Base-by-base conservation (phyloP, 805 yeast species). In the Metschnikowia lunata region DNA sequence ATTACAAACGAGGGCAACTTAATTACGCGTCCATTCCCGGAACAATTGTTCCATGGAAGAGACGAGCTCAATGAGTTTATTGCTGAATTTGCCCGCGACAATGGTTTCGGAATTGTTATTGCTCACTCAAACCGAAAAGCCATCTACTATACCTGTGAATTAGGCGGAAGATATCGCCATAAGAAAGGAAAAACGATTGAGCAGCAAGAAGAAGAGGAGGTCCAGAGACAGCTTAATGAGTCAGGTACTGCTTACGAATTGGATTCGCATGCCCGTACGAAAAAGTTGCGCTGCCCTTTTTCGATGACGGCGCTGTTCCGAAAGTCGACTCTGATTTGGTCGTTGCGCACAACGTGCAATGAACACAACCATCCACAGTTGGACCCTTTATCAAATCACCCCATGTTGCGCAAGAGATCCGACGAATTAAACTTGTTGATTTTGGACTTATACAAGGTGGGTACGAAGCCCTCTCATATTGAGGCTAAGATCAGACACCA, bases 41-140 rank as follows among this genome's bases (percentile, higher is more conserved):
- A 75, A 50, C 79, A 76, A 53, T 71, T 67, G 18, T 78, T 78
- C 55, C 75, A 71, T 43, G 65, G 67, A 36, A 69, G 79, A 26
- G 73, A 72, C 26, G 78, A 72, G 39, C 64, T 78, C 51, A 76
- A 76, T 49, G 78, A 75, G 42, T 78, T 75, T 50, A 77, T 78
- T 40, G 70, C 70, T 41, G 81, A 76, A 46, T 78, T 76, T 63
- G 80, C 80, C 15, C 64, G 78, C 37, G 79, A 74, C 53, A 75
- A 78, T 54, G 80, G 79, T 39, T 77, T 78, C 61, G 81, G 81
- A 6, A 78, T 77, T 37, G 82, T 78, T 15, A 77, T 78, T 57
- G 79, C 81, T 26, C 81, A 78, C 60, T 75, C 80, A 30, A 78
- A 78, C 58, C 71, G 69, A 48, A 78, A 78, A 57, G 82, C 82